Conservation (phyloP, 192 early-diverging fungal species). For the Cladochytrium replicatum region DNA sequence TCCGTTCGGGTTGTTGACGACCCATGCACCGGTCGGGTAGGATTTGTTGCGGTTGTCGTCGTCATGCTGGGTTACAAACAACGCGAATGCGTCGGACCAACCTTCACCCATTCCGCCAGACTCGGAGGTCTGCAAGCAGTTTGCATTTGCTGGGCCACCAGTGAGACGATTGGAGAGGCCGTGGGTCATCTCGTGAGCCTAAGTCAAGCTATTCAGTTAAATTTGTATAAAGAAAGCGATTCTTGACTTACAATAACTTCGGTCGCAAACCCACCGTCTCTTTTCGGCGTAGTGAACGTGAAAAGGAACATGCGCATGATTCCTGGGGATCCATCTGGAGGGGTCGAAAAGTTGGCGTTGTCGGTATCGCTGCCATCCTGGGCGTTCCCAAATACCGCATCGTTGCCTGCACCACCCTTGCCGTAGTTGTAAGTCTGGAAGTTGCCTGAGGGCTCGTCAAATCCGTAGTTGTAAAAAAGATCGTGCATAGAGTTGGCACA, state of each 20-base stretch:
- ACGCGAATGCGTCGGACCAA: conserved; percentile 21
- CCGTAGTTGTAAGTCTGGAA: conserved; percentile 43
- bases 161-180: conserved; percentile 25
- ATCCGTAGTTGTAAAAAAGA: conserved; percentile 54
- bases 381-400: conserved; percentile 47
- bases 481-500: conserved; percentile 59
- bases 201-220: background rate
- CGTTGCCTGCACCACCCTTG: conserved; percentile 23
- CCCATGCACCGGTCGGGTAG: conserved; percentile 31
- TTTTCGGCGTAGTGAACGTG: conserved; percentile 29
- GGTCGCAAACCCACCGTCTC: conserved; percentile 50
- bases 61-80: conserved; percentile 10
- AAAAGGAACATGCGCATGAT: conserved; percentile 46
- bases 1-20: conserved; percentile 21
- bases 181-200: conserved; percentile 26
- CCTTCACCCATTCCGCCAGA: conserved; percentile 24
- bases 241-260: conserved; percentile 23
- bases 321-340: conserved; percentile 41
- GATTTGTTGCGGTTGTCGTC: conserved; percentile 31
- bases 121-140: conserved; percentile 20
- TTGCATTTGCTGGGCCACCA: conserved; percentile 15
- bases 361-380: conserved; percentile 41
- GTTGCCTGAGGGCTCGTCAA: conserved; percentile 54
- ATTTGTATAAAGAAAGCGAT: too few species aligned
- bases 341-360: conserved; percentile 54